Conservation (phyloP, 2,329 filamentous ascomycete species). For the Colletotrichum melonis region DNA sequence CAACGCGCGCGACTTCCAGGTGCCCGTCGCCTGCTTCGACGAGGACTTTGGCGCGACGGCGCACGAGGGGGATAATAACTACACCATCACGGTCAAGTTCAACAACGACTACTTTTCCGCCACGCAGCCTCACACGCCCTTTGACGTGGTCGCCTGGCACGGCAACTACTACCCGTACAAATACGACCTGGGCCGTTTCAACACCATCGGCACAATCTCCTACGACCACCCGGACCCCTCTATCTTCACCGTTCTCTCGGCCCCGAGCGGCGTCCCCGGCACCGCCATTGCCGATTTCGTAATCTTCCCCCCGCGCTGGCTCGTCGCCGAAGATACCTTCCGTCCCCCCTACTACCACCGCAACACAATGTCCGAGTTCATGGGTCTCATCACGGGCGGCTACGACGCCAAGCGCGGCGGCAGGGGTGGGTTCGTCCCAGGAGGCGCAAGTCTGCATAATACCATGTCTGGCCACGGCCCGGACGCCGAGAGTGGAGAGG, state of each 20-base stretch:
- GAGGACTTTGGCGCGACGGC: slow-evolving; percentile 61
- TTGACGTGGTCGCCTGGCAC: slow-evolving; percentile 85
- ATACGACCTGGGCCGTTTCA: slow-evolving; percentile 83
- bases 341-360: slow-evolving; percentile 79
- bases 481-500: slow-evolving; percentile 67
- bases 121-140: slow-evolving; percentile 76
- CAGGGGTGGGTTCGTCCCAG: slow-evolving; percentile 65
- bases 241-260: slow-evolving; percentile 80
- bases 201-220: slow-evolving; percentile 77
- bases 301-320: slow-evolving; percentile 79
- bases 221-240: slow-evolving; percentile 84
- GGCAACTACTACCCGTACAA: slow-evolving; percentile 85
- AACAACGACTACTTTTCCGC: slow-evolving; percentile 75
- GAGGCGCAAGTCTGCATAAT: slow-evolving; percentile 74
- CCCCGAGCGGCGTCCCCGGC: slow-evolving; percentile 68
- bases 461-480: slow-evolving; percentile 77
- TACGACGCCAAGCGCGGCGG: slow-evolving; percentile 72
- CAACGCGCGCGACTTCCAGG: slow-evolving; percentile 80
- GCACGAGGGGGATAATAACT: slow-evolving; percentile 47
- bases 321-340: slow-evolving; percentile 77
- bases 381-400: slow-evolving; percentile 68
- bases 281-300: slow-evolving; percentile 78
- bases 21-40: slow-evolving; percentile 75
- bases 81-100: slow-evolving; percentile 72
- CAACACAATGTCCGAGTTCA: slow-evolving; percentile 75